Conservation (phyloP, 1,139 yeast genomes). For the Debaryomyces singareniensis region DNA sequence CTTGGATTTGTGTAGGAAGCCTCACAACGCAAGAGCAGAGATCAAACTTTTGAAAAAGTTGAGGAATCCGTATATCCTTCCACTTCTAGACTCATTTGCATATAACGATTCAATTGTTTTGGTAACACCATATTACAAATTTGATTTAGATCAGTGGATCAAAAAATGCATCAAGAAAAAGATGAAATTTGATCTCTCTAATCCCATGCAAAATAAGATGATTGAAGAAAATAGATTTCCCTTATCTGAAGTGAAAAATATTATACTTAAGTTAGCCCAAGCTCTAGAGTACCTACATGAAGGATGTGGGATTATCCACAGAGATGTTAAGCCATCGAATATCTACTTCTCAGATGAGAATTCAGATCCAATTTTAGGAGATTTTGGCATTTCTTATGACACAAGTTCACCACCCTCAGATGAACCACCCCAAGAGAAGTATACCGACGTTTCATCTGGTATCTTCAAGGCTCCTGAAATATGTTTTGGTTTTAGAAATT, state of each 20-base stretch:
- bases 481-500: slow-evolving; percentile 60
- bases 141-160: slow-evolving; percentile 22
- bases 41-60: slow-evolving; percentile 19
- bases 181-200: slow-evolving; percentile 16
- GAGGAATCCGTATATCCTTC: slow-evolving; percentile 17
- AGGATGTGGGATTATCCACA: slow-evolving; percentile 61
- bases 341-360: slow-evolving; percentile 42
- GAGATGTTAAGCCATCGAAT: slow-evolving; percentile 84
- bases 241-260: slow-evolving; percentile 8
- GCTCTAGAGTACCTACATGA: slow-evolving; percentile 27
- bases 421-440: slow-evolving; percentile 44
- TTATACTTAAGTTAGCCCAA: slow-evolving; percentile 14
- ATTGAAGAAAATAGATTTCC: slow-evolving; percentile 12
- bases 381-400: slow-evolving; percentile 71
- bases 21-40: slow-evolving; percentile 34
- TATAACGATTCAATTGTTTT: slow-evolving; percentile 28
- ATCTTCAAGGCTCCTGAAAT: slow-evolving; percentile 83
- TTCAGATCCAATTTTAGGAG: slow-evolving; percentile 49
- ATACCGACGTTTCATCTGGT: slow-evolving; percentile 71
- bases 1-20: slow-evolving; percentile 28
- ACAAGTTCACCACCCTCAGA: slow-evolving; percentile 18
- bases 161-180: slow-evolving; percentile 11
- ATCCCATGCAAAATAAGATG: slow-evolving; percentile 11
- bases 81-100: slow-evolving; percentile 16
- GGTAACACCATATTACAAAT: slow-evolving; percentile 27